These are phyloP conservation scores for Colletotrichum sp. DNA, from an alignment of 2,329 filamentous ascomycete genomes.

Conservation along the genomic window DNA sequence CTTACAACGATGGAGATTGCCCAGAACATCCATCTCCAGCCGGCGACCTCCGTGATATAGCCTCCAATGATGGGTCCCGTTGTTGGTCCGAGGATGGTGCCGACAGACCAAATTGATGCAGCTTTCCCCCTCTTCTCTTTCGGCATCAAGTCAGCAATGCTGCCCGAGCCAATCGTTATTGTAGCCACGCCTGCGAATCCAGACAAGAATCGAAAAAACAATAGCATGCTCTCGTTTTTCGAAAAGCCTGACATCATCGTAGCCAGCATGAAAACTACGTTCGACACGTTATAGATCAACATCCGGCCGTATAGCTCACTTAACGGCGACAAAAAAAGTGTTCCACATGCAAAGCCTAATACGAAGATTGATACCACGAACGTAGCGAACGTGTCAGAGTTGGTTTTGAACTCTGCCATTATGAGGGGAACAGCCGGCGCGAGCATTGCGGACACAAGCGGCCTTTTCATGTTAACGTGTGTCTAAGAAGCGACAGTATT, in stretches of 20 bases:
- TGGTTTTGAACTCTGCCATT: constrained; percentile 64
- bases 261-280: constrained; percentile 35
- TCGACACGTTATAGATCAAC: constrained; percentile 41
- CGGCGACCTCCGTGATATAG: constrained; percentile 32
- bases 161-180: constrained; percentile 49
- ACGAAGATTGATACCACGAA: constrained; percentile 63
- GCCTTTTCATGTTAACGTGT: not conserved
- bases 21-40: constrained; percentile 49
- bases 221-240: constrained; percentile 51
- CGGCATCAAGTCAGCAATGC: constrained; percentile 4
- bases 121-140: constrained; percentile 37
- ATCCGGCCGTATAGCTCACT: constrained; percentile 44
- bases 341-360: constrained; percentile 46
- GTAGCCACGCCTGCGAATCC: constrained; percentile 67
- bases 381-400: constrained; percentile 56
- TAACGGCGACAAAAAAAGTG: constrained; percentile 46
- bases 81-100: constrained; percentile 46
- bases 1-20: constrained; percentile 33
- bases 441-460: constrained; percentile 57
- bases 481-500: constrained; percentile 39
- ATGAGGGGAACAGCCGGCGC: constrained; percentile 69
- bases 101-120: constrained; percentile 45
- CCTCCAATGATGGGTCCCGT: constrained; percentile 42
- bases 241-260: constrained; percentile 55
- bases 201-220: constrained; percentile 64